Base-by-base conservation (phyloP, 768 basidiomycete genomes). In the Lactifluus echinatus region DNA sequence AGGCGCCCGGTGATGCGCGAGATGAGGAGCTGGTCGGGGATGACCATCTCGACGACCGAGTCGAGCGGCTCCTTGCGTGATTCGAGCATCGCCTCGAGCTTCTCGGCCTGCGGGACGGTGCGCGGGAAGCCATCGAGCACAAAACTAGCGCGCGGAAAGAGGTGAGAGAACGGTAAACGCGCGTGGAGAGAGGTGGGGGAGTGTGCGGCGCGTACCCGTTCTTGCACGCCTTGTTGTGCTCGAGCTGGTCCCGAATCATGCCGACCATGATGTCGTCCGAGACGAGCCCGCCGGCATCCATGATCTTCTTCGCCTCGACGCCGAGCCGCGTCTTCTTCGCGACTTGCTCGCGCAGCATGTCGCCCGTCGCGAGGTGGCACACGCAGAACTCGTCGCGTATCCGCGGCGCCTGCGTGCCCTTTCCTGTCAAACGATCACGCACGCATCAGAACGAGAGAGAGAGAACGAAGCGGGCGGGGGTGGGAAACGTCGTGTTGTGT, bases 51-150 rank as follows among this genome's bases (percentile, higher is more conserved):
- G 37, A 97, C 83, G 59, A 91, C 93, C n/a, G 81, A 84, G 74
- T 98, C 85, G 50, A 99, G 80, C 67, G 87, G 87, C 75, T 97
- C 93, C 65, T 87, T 84, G 67, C 88, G 85, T 4, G 68, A 71
- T 14, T 77, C 69, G 43, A 99, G 83, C 96, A 99, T 97, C 58
- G 77, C 74, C 68, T 95, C 95, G 53, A 99, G 85, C 73, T 96
- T 98, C 73, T 94, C 81, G 2, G 96, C 96, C 67, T 99, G 96
- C 10, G 89, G 85, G 34, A 98, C 91, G 4, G 95, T 98, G 42
- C 96, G 86, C 40, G 96, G 96, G 82, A 99, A 99, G n/a, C 96
- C 96, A 67, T 99, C 96, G 50, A 99, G 79, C 56, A 99, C 96
- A 72, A 99, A 99, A 36, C 95, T 98, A 46, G 14, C 19, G 28